Base-by-base conservation (phyloP, 2,329 filamentous ascomycete genomes). In the Colletotrichum gigasporum region DNA sequence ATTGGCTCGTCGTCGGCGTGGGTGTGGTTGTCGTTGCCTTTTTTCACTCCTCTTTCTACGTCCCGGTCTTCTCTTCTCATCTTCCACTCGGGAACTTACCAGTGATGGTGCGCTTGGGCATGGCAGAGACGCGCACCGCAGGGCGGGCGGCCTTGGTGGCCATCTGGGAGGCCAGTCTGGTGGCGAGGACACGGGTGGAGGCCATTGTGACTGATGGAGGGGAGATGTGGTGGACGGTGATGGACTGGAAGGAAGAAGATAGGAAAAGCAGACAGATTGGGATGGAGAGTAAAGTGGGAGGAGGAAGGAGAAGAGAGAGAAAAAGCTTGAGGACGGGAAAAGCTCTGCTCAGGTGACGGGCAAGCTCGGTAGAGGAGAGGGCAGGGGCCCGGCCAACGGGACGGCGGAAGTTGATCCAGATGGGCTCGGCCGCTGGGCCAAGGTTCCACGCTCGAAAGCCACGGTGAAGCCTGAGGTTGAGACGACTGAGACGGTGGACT, bases 141-240 rank as follows among this genome's bases (percentile, higher is more conserved):
- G 91, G 90, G 82, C 91, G 91, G 81, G 90, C 90, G 82, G 89
- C 90, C 89, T 91, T 92, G 83, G 85, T 82, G 51, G 63, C 88
- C 88, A 91, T 90, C 83, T 90, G 87, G 79, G 88, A 86, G 82
- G 90, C 90, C 85, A 93, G 86, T 82, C 91, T 89, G 77, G 90
- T 90, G 80, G 91, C 88, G 83, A 92, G 86, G 81, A 93, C 86
- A 84, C 91, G 91, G 80, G 88, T 84, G 81, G 88, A 86, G 81
- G 91, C 89, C 91, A 94, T 94, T 92, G 87, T 87, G 87, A 89
- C 82, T 84, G 84, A 80, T 83, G 73, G 71, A 72, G 77, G 78
- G 77, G 75, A 77, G 78, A 80, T 79, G 80, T 74, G 73, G 71
- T 72, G 74, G 71, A 70, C 63, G 63, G 60, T 63, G 68, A 63